phyloP scores from a whole-genome alignment of 306 rosid species.

The Cicer chorassanicum region DNA sequence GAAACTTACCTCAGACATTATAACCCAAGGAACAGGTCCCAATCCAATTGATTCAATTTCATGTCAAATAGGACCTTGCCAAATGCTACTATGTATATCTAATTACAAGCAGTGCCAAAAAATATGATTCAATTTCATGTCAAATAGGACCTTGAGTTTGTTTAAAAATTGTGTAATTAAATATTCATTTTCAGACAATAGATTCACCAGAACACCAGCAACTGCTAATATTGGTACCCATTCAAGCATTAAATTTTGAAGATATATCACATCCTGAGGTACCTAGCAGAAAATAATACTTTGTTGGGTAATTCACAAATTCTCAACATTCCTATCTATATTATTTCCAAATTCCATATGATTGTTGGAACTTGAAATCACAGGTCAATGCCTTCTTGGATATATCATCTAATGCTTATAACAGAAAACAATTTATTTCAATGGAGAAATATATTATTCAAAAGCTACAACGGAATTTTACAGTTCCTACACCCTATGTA shows the following conservation, averaged over 20 bases:
- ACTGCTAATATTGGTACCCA: constrained; percentile 58
- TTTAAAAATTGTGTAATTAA: constrained; percentile 12
- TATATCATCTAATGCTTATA: not conserved
- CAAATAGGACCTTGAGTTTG: not conserved
- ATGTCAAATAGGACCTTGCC: too few species aligned
- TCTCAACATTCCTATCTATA: not conserved
- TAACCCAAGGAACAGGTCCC: constrained; percentile 91
- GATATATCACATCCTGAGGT: constrained; percentile 62
- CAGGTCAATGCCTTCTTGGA: not conserved
- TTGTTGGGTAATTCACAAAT: not conserved
- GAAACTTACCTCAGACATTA: constrained; percentile 78
- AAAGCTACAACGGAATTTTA: not conserved
- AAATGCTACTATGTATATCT: constrained; percentile 70
- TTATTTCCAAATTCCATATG: not conserved
- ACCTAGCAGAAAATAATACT: not conserved
- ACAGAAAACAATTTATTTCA: not conserved
- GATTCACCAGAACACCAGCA: constrained; percentile 69
- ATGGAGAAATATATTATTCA: not conserved
- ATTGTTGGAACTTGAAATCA: not conserved
- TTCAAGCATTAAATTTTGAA: constrained; percentile 42
- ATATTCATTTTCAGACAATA: not conserved
- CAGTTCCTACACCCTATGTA: not conserved
- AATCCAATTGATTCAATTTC: constrained; percentile 56
- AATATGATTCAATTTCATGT: not conserved
- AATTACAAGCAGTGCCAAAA: constrained; percentile 40